Conservation (phyloP, 2,329 filamentous ascomycete species). For the Stenocarpella maydis region DNA sequence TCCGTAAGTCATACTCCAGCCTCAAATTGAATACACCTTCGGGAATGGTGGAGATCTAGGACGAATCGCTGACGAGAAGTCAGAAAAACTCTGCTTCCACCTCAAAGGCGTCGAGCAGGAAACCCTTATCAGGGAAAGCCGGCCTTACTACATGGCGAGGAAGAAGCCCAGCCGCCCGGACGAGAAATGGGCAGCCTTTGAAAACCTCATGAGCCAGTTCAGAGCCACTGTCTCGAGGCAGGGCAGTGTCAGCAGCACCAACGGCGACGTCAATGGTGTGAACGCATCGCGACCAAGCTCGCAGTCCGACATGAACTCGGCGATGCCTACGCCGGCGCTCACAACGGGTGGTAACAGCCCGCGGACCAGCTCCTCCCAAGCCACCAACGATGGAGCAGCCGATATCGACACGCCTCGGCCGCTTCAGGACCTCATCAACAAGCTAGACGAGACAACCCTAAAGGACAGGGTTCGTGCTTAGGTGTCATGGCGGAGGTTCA, state of each 20-base stretch:
- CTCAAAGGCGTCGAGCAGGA: slow-evolving; percentile 68
- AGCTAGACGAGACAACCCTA: slow-evolving; percentile 6
- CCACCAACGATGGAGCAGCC: slow-evolving; percentile 65
- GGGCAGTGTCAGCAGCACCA: slow-evolving; percentile 33
- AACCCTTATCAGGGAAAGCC: slow-evolving; percentile 69
- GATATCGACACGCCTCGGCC: slow-evolving; percentile 38
- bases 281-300: slow-evolving; percentile 48
- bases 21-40: background rate
- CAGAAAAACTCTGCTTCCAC: slow-evolving; percentile 80
- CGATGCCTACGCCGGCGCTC: slow-evolving; percentile 70
- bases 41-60: background rate
- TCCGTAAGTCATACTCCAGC: slow-evolving; percentile 72
- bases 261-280: slow-evolving; percentile 34
- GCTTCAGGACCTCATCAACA: slow-evolving; percentile 19
- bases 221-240: slow-evolving; percentile 42
- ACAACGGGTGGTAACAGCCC: slow-evolving; percentile 76
- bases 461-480: background rate
- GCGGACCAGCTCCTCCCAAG: slow-evolving; percentile 71
- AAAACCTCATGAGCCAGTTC: slow-evolving; percentile 57
- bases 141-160: slow-evolving; percentile 65
- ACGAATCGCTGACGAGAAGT: slow-evolving; percentile 38
- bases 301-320: slow-evolving; percentile 58
- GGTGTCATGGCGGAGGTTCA: background rate
- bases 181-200: slow-evolving; percentile 68
- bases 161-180: slow-evolving; percentile 69